Base-by-base conservation (phyloP, 2,329 filamentous ascomycete species). In the Hymenoscyphus linearis region DNA sequence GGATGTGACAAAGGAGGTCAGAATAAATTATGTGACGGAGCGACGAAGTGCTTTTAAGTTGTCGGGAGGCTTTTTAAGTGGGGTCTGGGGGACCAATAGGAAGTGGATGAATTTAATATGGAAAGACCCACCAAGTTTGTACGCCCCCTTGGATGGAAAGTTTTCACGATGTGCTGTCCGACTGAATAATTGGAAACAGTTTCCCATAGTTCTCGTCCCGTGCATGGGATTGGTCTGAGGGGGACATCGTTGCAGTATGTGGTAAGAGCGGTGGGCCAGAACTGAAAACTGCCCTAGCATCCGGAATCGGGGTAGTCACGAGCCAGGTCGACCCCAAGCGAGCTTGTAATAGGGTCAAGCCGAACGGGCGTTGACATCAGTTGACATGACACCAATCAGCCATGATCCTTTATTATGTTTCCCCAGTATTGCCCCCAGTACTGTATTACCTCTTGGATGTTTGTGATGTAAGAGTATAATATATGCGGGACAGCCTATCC, bases 161-260 rank as follows among this genome's bases (percentile, higher is more conserved):
- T 50, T 25, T 22, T 22, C 40, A 60, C 34, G 58, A 57, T 57
- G 55, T 52, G 40, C 44, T 57, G 55, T 57, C 40, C 58, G 34
- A 54, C 22, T n/a, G 35, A 37, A n/a, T 31, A 27, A 25, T 7
- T 52, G 18, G 56, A 35, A 52, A 52, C 22, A 37, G 7, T 36
- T 31, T 47, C 36, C 55, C 36, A n/a, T 40, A 26, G 6, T 36
- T 22, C 35, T 36, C n/a, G 14, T n/a, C 55, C 22, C 18, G 26
- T 14, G 44, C 18, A 50, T 25, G 44, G 44, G 18, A 13, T 25
- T 50, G 22, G 44, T 18, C 37, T 50, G 37, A 40, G 13, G 44
- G 44, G 44, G n/a, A 22, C 13, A 37, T 54, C 4, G 27, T 18
- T 59, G 57, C 35, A 6, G 22, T 27, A 31, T 31, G 34, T 22